Conservation (phyloP, 306 rosid genomes). For the Cicer chorassanicum region DNA sequence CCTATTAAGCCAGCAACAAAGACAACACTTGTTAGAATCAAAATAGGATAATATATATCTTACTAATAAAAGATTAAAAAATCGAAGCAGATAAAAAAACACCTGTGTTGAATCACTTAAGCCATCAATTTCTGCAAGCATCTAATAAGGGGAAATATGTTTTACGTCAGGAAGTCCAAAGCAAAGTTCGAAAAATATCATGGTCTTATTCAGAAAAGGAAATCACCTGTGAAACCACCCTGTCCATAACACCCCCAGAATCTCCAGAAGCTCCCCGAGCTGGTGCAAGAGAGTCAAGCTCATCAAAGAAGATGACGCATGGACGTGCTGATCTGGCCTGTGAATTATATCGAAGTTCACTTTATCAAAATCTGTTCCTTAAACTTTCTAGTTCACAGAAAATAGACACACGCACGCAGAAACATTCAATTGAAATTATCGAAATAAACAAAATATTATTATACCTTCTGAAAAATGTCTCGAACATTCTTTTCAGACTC, state of each 20-base stretch:
- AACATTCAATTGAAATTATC: conserved; percentile 18
- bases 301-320: conserved; percentile 95
- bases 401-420: neutral
- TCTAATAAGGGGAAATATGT: conserved; percentile 55
- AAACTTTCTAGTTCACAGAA: neutral
- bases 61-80: conserved; percentile 20
- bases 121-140: conserved; percentile 99
- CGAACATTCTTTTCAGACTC: conserved; percentile 95
- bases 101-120: conserved; percentile 93
- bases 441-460: conserved; percentile 31
- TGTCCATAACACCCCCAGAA: conserved; percentile 96
- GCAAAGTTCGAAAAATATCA: conserved; percentile 29
- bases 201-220: conserved; percentile 23
- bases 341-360: conserved; percentile 21
- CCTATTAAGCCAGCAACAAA: conserved; percentile 57
- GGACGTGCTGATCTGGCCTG: conserved; percentile 98
- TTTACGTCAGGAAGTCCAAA: conserved; percentile 39
- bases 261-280: conserved; percentile 98
- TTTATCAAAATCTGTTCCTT: conserved; percentile 37
- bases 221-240: conserved; percentile 97
- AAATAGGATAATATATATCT: conserved; percentile 23
- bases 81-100: conserved; percentile 28
- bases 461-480: conserved; percentile 92
- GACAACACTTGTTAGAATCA: conserved; percentile 42
- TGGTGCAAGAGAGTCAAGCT: conserved; percentile 97